Base-by-base conservation (phyloP, 2,329 filamentous ascomycete species). In the Xylaria sp. region DNA sequence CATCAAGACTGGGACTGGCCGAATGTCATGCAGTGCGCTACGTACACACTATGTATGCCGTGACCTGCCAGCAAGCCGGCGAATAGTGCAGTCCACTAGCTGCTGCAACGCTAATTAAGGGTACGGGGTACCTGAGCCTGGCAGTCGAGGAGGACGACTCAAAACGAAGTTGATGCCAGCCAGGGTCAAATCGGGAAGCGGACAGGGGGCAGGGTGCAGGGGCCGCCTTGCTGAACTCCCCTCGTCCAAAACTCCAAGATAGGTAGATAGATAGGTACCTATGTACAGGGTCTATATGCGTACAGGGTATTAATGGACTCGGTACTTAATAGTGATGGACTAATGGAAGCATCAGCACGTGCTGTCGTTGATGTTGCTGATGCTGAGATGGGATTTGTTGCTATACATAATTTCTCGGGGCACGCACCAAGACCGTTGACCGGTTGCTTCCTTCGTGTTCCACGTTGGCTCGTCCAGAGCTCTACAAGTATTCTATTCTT, bases 151-250 rank as follows among this genome's bases (percentile, higher is more conserved):
- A 57, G 60, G 50, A 27, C 2, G 24, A 68, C 57, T 11, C 61
- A 59, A 77, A 77, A 76, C 73, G 73, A 75, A 67, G 72, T 73
- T 75, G 76, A 76, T 74, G 73, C 76, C 71, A 64, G 69, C 72
- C 67, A 73, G 74, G 45, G 70, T 71, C 69, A 58, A 70, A 71
- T 70, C 68, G 69, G 70, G 72, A 69, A 71, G 64, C 24, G 68
- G 70, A 59, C 67, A 70, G 68, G 74, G 66, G 54, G 21, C 64
- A 36, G 34, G 69, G 63, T 70, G 69, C 59, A 68, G 69, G 69
- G 65, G 64, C 73, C 70, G 67, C 70, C 66, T 69, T 70, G 61
- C 47, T 68, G 51, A 32, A 63, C 42, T 45, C 21, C 39, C 61
- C 34, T 55, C 36, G 42, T 47, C 8, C 19, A 50, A 48, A 39